phyloP scores from a whole-genome alignment of 1,139 yeast species.

The Trichomonascaceae sp. region DNA sequence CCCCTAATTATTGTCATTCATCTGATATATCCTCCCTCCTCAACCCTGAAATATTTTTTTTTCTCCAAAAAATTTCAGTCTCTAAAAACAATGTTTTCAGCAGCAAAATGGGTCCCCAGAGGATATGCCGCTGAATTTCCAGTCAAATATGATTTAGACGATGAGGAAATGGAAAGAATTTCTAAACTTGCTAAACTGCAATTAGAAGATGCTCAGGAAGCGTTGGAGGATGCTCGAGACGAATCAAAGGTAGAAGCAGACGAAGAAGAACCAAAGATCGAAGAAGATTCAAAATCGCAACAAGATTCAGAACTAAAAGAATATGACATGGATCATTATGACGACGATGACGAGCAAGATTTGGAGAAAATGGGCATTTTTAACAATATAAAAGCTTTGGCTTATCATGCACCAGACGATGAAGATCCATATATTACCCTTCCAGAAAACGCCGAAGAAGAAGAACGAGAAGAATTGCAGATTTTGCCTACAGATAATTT shows the following conservation, averaged over 20 bases:
- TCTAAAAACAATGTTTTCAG: slow-evolving; percentile 61
- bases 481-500: slow-evolving; percentile 86
- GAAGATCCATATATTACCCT: slow-evolving; percentile 72
- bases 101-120: slow-evolving; percentile 93
- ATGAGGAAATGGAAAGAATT: slow-evolving; percentile 89
- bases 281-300: slow-evolving; percentile 24
- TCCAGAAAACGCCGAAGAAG: slow-evolving; percentile 53
- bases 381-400: slow-evolving; percentile 40
- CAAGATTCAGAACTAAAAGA: slow-evolving; percentile 70
- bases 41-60: background rate
- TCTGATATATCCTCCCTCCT: background rate
- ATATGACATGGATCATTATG: slow-evolving; percentile 80
- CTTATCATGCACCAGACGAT: slow-evolving; percentile 54
- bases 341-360: slow-evolving; percentile 50
- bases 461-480: slow-evolving; percentile 72
- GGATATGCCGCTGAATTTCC: slow-evolving; percentile 95
- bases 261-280: slow-evolving; percentile 15
- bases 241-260: slow-evolving; percentile 32
- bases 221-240: slow-evolving; percentile 46
- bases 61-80: background rate
- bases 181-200: slow-evolving; percentile 79
- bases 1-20: background rate
- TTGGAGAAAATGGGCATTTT: slow-evolving; percentile 39
- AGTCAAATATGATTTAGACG: slow-evolving; percentile 78
- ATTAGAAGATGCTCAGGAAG: slow-evolving; percentile 66